Evolutionary conservation across 345 rosid species (phyloP).

Genomic region (Dipteronia sinensis): DNA sequence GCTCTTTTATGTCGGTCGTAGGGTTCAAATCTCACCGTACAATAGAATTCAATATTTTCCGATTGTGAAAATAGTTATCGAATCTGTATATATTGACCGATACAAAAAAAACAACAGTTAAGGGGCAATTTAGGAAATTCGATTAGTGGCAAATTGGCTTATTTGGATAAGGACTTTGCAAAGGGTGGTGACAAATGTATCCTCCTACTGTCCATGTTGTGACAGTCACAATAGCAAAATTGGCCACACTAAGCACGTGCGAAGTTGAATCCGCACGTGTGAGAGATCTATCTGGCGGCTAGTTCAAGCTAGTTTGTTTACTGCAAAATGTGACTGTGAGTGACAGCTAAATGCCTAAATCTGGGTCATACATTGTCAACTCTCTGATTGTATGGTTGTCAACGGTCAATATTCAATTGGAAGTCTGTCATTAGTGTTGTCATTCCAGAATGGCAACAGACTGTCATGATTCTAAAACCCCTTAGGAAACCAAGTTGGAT

Average conservation of each 20-base stretch:
- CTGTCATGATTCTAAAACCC: neutral
- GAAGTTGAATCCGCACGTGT: neutral
- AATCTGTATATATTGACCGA: no score
- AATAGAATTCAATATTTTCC: no score
- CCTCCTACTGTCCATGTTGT: neutral
- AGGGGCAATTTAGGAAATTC: neutral
- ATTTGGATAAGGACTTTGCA: neutral
- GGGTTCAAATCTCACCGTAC: no score
- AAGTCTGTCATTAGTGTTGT: neutral
- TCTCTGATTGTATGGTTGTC: neutral
- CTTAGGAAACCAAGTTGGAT: neutral
- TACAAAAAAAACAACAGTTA: no score
- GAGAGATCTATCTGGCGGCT: neutral
- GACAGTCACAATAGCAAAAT: neutral
- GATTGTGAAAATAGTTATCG: no score
- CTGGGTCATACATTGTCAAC: neutral
- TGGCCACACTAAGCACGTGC: neutral
- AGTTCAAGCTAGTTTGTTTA: neutral
- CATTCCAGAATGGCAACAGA: slow-evolving; percentile 2
- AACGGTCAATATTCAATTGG: neutral
- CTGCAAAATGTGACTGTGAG: neutral
- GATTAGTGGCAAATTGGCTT: neutral
- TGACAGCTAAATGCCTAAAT: slow-evolving; percentile 9
- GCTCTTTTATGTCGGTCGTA: accelerated
- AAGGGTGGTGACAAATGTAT: neutral